These are phyloP conservation scores for Tardiomyces blankii DNA, from an alignment of 1,139 yeast genomes.

Conservation along the genomic window DNA sequence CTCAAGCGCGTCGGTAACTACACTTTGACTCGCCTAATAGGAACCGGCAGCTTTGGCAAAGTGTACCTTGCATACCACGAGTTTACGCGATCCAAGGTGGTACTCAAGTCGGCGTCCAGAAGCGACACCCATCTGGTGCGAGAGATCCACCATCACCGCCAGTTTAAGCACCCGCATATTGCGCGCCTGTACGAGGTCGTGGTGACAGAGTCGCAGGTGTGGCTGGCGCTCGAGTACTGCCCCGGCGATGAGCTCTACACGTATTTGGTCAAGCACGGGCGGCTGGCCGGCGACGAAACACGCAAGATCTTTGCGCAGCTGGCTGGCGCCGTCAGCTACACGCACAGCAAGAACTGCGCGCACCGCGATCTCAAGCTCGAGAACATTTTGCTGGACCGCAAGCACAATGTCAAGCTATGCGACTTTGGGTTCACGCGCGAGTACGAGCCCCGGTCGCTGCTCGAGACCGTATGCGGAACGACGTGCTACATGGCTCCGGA, in stretches of 20 bases:
- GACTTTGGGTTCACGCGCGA: slow-evolving; percentile 96
- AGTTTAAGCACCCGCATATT: slow-evolving; percentile 73
- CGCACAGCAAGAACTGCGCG: slow-evolving; percentile 71
- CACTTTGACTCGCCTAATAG: slow-evolving; percentile 56
- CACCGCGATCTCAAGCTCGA: slow-evolving; percentile 88
- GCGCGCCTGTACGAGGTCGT: slow-evolving; percentile 80
- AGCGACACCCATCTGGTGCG: slow-evolving; percentile 84
- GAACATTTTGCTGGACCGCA: slow-evolving; percentile 66
- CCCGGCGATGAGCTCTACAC: slow-evolving; percentile 81
- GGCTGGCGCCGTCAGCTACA: slow-evolving; percentile 71
- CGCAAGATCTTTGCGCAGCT: slow-evolving; percentile 64
- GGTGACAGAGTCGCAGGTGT: slow-evolving; percentile 65
- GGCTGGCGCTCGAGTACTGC: slow-evolving; percentile 87
- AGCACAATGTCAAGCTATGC: slow-evolving; percentile 59
- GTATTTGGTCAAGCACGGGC: slow-evolving; percentile 42
- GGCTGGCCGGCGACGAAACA: slow-evolving; percentile 45
- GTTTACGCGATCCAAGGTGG: slow-evolving; percentile 56
- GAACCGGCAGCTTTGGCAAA: slow-evolving; percentile 83
- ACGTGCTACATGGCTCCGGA: slow-evolving; percentile 98
- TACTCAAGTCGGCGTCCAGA: slow-evolving; percentile 73
- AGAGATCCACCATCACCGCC: slow-evolving; percentile 82
- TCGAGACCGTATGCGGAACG: slow-evolving; percentile 89
- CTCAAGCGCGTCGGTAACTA: slow-evolving; percentile 69
- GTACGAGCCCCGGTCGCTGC: slow-evolving; percentile 41
- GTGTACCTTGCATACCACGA: slow-evolving; percentile 77